These are phyloP conservation scores for Leccinum arenicola DNA, from an alignment of 768 basidiomycete genomes.

Conservation along the genomic window DNA sequence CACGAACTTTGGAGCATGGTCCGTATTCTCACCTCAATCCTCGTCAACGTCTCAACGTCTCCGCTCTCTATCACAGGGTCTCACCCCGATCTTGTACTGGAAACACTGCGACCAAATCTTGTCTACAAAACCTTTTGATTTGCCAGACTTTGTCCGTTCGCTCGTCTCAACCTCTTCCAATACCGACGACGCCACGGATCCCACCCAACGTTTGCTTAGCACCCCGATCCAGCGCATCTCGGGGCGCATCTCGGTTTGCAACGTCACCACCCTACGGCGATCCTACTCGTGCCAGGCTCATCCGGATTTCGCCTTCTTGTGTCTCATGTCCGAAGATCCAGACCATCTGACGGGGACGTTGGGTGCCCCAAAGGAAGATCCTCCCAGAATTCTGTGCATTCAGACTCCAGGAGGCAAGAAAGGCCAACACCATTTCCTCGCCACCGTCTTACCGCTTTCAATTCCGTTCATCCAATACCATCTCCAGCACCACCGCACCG, in stretches of 20 bases:
- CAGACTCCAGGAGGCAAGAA: slow-evolving; percentile 45
- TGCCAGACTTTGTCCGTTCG: slow-evolving; percentile 36
- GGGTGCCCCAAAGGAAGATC: neutral
- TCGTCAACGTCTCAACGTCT: neutral
- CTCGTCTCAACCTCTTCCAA: slow-evolving; percentile 9
- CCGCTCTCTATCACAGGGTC: slow-evolving; percentile 45
- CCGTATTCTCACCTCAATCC: slow-evolving; percentile 11
- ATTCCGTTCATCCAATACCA: slow-evolving; percentile 43
- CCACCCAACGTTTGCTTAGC: neutral
- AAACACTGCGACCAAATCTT: slow-evolving; percentile 49
- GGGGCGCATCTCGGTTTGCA: slow-evolving; percentile 43
- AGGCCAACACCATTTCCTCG: slow-evolving; percentile 49
- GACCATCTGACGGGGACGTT: neutral
- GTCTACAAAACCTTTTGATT: slow-evolving; percentile 40
- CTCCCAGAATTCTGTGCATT: slow-evolving; percentile 22
- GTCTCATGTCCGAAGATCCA: slow-evolving; percentile 10
- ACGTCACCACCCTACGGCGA: slow-evolving; percentile 27
- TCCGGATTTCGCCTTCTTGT: slow-evolving; percentile 15
- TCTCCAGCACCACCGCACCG: slow-evolving; percentile 33
- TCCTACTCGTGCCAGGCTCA: slow-evolving; percentile 1
- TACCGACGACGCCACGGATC: neutral
- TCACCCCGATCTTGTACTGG: slow-evolving; percentile 79
- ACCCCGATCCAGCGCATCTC: slow-evolving; percentile 27
- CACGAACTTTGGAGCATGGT: slow-evolving; percentile 89
- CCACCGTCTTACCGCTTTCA: slow-evolving; percentile 45